A percentile compares a stretch with the other conserved stretches of the same genome.
Conservation (phyloP, 1,284 basidiomycete genomes). For the Moesziomyces sp. region DNA sequence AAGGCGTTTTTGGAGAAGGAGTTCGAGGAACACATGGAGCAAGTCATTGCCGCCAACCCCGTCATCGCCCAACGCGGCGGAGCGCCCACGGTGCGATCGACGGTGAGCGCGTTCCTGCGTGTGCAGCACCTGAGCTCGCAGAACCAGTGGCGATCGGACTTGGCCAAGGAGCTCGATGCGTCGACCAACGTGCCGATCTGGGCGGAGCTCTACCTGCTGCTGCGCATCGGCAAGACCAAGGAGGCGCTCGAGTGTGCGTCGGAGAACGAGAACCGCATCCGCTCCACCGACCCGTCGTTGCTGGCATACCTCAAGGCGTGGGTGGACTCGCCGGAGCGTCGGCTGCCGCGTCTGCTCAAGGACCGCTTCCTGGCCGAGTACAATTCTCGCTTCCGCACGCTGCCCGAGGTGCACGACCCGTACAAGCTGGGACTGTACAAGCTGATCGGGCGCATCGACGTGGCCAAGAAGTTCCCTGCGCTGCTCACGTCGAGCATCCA, state of each 20-base stretch:
- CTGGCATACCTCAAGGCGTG: constrained; percentile 84
- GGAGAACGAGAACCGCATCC: constrained; percentile 79
- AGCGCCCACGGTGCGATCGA: constrained; percentile 88
- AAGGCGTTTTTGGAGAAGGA: constrained; percentile 82
- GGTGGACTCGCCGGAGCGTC: constrained; percentile 73
- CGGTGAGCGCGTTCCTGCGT: constrained; percentile 71
- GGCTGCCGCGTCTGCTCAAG: constrained; percentile 69
- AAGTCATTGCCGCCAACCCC: constrained; percentile 83
- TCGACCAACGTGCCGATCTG: constrained; percentile 75
- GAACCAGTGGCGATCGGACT: constrained; percentile 56
- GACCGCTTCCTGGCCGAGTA: constrained; percentile 88
- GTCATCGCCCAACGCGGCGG: constrained; percentile 89
- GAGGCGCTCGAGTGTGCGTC: constrained; percentile 80
- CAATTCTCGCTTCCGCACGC: constrained; percentile 80
- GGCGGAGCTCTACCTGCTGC: constrained; percentile 90
- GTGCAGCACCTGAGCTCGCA: constrained; percentile 59
- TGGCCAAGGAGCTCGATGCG: constrained; percentile 56
- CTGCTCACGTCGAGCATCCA: constrained; percentile 91
- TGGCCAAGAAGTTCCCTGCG: constrained; percentile 80
- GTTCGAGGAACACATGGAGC: constrained; percentile 81
- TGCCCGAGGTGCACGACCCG: constrained; percentile 75
- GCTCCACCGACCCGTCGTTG: constrained; percentile 84
- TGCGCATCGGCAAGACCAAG: constrained; percentile 82
- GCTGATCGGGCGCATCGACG: constrained; percentile 90
- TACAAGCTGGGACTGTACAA: constrained; percentile 97